Base-by-base conservation (phyloP, 169 alveolate species). In the Plasmodium berghei region DNA sequence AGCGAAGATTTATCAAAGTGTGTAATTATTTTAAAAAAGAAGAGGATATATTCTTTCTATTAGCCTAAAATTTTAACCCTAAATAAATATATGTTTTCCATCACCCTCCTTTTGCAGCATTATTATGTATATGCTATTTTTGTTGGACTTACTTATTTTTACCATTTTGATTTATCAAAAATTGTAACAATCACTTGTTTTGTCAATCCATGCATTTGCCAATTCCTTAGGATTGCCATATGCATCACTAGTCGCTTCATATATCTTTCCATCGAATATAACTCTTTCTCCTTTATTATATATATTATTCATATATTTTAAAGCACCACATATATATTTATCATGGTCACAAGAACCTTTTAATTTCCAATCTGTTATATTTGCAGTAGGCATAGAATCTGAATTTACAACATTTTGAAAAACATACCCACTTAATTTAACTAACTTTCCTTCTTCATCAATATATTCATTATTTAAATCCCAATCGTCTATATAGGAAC, bases 301-400 rank as follows among this genome's bases (percentile, higher is more conserved):
- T 45, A 70, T 52, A 34, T 85, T 85, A 52, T 69, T 69, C 91
- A 85, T 85, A 49, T 85, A 85, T 20, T 62, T 59, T 49, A 85
- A 45, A 56, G 87, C 91, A 6, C 91, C 91, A 52, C 91, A 85
- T 62, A 85, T 45, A 85, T 85, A 85, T 12, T 85, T 85, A 70
- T 85, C 91, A 49, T 70, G 71, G 24, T 71, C 86, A 34, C 91
- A 85, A 2, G 87, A 62, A 1, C 91, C 91, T 52, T 70, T 85
- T 40, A 85, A 71, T 49, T 85, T 85, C 91, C 91, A 85, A 49
- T 85, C 91, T 14, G 85, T 59, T 42, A 85, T 85, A 85, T 85
- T 85, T 16, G 73, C 18, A 59, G 91, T 85, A 28, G 91, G 91
- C 91, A 85, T 85, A 16, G 86, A 46, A 58, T 85, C 73, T 9